Percentiles rank a stretch among this genome's conserved stretches.
phyloP scores from a whole-genome alignment of 2,329 filamentous ascomycete genomes.

The Calcarisporium arbuscula region DNA sequence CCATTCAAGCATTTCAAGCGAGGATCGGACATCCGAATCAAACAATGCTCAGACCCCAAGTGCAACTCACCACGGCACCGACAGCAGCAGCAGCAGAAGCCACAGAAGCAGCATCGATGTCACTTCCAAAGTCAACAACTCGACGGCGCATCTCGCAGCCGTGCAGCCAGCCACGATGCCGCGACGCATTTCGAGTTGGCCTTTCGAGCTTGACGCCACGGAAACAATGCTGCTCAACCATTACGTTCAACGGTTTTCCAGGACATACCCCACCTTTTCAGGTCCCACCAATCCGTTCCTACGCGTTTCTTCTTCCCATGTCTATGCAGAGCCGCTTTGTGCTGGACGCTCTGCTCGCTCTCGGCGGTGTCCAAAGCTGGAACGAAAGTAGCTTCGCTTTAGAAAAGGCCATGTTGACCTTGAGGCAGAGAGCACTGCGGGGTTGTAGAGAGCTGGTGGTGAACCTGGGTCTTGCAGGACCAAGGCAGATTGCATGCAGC shows the following conservation, averaged over 20 bases:
- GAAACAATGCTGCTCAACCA: constrained; percentile 12
- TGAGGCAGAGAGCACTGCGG: constrained; percentile 11
- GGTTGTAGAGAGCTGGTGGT: constrained; percentile 6
- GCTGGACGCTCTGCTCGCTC: constrained; percentile 10
- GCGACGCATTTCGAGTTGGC: constrained; percentile 12
- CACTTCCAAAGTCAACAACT: too few species aligned
- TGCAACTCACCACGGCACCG: too few species aligned
- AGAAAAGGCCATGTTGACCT: constrained; percentile 7
- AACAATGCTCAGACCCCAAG: too few species aligned
- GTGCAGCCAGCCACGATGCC: too few species aligned
- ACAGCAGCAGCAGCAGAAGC: too few species aligned
- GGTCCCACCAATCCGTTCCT: constrained; percentile 13
- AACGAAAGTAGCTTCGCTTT: constrained; percentile 11
- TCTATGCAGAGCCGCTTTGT: constrained; percentile 13
- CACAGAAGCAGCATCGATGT: too few species aligned
- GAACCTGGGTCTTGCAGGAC: background rate
- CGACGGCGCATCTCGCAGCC: too few species aligned
- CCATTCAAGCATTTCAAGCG: too few species aligned
- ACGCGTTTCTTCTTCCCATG: constrained; percentile 10
- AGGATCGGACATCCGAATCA: too few species aligned
- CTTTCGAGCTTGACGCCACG: constrained; percentile 7
- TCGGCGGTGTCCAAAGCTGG: constrained; percentile 12
- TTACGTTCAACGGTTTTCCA: constrained; percentile 14
- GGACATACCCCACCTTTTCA: constrained; percentile 12
- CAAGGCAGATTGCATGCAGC: background rate